A percentile compares a stretch with the other conserved stretches of the same genome.
phyloP scores from a whole-genome alignment of 805 yeast genomes.

The Saccharomycopsis sp. region DNA sequence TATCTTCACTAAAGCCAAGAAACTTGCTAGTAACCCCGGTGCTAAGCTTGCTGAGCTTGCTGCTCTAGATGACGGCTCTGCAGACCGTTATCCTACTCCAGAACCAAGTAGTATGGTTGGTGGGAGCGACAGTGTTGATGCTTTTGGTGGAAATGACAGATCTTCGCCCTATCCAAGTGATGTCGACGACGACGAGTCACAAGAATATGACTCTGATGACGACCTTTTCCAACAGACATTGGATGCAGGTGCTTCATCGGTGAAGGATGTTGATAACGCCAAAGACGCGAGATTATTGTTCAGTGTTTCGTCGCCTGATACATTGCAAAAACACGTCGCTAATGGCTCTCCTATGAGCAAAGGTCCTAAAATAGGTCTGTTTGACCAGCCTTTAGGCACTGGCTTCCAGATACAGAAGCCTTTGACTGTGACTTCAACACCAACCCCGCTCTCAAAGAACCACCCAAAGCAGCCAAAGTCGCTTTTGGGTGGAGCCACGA shows the following conservation, averaged over 20 bases:
- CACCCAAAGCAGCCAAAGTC: constrained; percentile 1
- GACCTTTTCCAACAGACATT: neutral
- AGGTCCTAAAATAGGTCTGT: constrained; percentile 17
- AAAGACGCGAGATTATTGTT: neutral
- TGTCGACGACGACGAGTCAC: constrained; percentile 3
- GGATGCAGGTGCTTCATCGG: neutral
- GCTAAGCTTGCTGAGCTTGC: neutral
- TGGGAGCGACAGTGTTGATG: neutral
- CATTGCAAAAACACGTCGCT: neutral
- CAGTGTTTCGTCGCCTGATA: neutral
- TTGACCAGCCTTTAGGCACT: constrained; percentile 9
- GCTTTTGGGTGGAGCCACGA: constrained; percentile 5
- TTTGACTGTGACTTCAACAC: constrained; percentile 2
- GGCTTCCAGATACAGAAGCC: constrained; percentile 5
- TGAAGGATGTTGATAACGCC: neutral
- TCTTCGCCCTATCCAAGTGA: constrained; percentile 15
- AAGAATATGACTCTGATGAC: neutral
- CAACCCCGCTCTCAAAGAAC: constrained; percentile 4
- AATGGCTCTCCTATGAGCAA: neutral
- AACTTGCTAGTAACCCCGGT: neutral
- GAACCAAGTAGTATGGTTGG: constrained; percentile 17
- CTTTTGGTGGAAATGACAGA: constrained; percentile 9
- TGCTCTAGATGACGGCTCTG: neutral
- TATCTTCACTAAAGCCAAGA: neutral
- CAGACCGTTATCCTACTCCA: constrained; percentile 15